Conservation (phyloP, 2,329 filamentous ascomycete species). For the Colletotrichum incanum region DNA sequence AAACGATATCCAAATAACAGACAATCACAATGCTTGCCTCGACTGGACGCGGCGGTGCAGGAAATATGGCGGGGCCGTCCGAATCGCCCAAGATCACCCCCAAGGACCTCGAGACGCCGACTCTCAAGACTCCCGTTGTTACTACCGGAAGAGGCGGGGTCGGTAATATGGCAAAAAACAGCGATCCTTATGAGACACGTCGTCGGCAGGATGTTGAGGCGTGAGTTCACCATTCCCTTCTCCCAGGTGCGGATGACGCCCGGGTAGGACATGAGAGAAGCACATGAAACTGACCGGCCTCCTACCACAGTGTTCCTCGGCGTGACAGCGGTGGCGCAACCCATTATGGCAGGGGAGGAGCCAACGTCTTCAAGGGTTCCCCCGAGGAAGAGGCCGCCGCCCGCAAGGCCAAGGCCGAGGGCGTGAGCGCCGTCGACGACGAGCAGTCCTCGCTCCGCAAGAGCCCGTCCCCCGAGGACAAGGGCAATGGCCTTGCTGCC, state of each 20-base stretch:
- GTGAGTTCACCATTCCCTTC: slow-evolving; percentile 59
- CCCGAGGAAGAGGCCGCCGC: slow-evolving; percentile 57
- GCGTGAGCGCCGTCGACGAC: slow-evolving; percentile 52
- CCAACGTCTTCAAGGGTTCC: slow-evolving; percentile 74
- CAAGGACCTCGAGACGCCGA: slow-evolving; percentile 84
- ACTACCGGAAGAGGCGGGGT: slow-evolving; percentile 92
- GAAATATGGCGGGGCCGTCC: slow-evolving; percentile 76
- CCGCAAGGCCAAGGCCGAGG: slow-evolving; percentile 46
- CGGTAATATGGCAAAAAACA: slow-evolving; percentile 87
- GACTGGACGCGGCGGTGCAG: slow-evolving; percentile 84
- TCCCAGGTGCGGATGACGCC: neutral
- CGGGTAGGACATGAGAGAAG: slow-evolving; percentile 30
- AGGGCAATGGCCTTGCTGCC: slow-evolving; percentile 52
- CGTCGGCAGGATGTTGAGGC: slow-evolving; percentile 86
- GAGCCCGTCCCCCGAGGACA: slow-evolving; percentile 41
- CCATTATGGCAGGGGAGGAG: slow-evolving; percentile 82
- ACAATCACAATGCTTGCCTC: slow-evolving; percentile 65
- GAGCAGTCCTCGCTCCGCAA: slow-evolving; percentile 44
- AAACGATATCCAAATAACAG: neutral
- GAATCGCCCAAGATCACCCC: slow-evolving; percentile 65
- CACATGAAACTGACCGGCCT: slow-evolving; percentile 35
- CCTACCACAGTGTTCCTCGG: slow-evolving; percentile 64
- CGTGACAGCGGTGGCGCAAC: slow-evolving; percentile 71
- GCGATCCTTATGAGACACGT: slow-evolving; percentile 81
- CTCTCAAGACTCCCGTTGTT: slow-evolving; percentile 85